A percentile compares a stretch with the other conserved stretches of the same genome.
phyloP scores from a whole-genome alignment of 495 filamentous ascomycete genomes.

The Xeromyces bisporus region DNA sequence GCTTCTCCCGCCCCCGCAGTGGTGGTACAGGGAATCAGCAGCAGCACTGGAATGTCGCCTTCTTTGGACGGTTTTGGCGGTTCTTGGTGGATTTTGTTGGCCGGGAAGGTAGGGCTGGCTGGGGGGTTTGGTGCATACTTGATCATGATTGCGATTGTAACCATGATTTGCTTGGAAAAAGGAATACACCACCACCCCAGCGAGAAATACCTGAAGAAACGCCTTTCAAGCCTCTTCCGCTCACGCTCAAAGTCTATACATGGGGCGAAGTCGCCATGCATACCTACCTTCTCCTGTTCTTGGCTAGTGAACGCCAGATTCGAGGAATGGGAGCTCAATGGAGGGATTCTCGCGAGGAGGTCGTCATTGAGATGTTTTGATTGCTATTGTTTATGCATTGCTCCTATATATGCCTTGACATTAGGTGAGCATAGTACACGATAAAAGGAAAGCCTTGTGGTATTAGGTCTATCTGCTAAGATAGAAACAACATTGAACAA shows the following conservation, averaged over 20 bases:
- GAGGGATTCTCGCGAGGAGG: slow-evolving; percentile 37
- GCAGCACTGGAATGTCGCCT: slow-evolving; percentile 9
- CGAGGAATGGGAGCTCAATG: slow-evolving; percentile 36
- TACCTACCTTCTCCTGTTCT: slow-evolving; percentile 46
- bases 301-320: slow-evolving; percentile 42
- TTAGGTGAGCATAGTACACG: no score
- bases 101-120: slow-evolving; percentile 41
- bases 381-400: no score
- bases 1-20: no score
- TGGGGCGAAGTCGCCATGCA: slow-evolving; percentile 48
- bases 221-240: not conserved
- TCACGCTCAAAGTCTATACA: slow-evolving; percentile 40
- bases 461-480: no score
- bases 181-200: slow-evolving; percentile 5
- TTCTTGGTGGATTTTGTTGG: slow-evolving; percentile 42
- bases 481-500: no score
- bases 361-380: slow-evolving; percentile 28
- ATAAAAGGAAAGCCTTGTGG: no score
- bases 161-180: no score
- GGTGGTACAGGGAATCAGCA: not conserved
- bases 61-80: slow-evolving; percentile 38
- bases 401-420: no score
- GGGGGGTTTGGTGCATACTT: slow-evolving; percentile 44
- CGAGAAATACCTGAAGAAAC: not conserved
- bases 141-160: no score